Percentiles rank a stretch among this genome's conserved stretches.
These are phyloP conservation scores for Ustilago bromivora DNA, from an alignment of 1,284 basidiomycete genomes.

Conservation along the genomic window DNA sequence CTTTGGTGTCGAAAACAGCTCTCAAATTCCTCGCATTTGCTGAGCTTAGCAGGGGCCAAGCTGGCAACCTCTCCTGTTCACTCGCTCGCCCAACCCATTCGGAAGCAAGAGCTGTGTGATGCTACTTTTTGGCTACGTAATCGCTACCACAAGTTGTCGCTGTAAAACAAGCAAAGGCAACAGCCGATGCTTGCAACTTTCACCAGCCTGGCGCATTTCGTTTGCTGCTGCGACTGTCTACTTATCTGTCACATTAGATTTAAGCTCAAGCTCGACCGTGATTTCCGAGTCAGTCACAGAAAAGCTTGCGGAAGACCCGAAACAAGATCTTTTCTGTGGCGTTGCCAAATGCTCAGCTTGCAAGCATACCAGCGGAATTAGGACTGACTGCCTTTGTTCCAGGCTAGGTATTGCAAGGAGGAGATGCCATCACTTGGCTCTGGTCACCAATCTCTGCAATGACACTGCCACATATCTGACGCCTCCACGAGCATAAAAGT, in stretches of 20 bases:
- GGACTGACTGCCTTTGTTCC: not conserved
- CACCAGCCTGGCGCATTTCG: not conserved
- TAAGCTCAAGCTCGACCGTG: constrained; percentile 4
- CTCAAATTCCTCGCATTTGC: not conserved
- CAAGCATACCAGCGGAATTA: not conserved
- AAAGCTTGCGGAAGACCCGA: not conserved
- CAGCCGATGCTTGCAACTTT: not conserved
- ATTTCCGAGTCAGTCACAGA: not conserved
- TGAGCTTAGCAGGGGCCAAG: not conserved
- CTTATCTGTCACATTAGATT: not conserved
- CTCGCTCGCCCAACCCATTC: not conserved
- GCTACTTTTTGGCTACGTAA: not conserved
- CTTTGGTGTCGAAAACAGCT: not conserved
- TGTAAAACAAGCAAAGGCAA: not conserved
- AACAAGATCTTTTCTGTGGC: not conserved
- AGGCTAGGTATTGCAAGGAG: not conserved
- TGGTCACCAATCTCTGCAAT: not conserved
- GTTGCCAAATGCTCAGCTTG: not conserved
- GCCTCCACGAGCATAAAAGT: too few relatives aligned
- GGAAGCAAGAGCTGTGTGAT: not conserved
- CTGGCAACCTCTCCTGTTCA: not conserved
- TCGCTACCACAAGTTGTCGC: not conserved
- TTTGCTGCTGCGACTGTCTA: not conserved
- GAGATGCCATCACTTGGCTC: not conserved
- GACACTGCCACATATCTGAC: not conserved